Conservation (phyloP, 495 filamentous ascomycete genomes). For the Penicillium robsamsonii region DNA sequence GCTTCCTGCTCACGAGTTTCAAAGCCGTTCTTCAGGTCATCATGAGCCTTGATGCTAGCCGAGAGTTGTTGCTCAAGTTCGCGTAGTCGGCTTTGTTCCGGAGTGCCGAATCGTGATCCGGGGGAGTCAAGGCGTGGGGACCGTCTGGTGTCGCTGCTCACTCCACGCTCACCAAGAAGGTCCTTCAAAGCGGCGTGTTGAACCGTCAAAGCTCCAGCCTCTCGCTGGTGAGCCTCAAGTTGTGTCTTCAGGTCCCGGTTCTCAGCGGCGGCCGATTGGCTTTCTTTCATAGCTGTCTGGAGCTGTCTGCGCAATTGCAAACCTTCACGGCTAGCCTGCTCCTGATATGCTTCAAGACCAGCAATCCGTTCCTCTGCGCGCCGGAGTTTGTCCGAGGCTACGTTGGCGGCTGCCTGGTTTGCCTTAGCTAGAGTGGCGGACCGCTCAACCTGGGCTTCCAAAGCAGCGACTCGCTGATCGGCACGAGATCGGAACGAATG, state of each 20-base stretch:
- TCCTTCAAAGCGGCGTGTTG: constrained; percentile 91
- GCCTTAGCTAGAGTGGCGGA: constrained; percentile 78
- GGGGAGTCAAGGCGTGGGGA: constrained; percentile 63
- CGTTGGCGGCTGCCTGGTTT: constrained; percentile 87
- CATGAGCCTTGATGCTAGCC: constrained; percentile 71
- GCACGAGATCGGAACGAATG: constrained; percentile 53
- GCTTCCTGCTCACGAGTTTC: constrained; percentile 80
- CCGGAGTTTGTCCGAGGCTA: constrained; percentile 81
- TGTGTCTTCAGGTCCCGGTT: constrained; percentile 77
- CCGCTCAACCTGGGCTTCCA: constrained; percentile 75
- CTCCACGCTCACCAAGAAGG: constrained; percentile 81
- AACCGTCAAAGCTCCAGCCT: constrained; percentile 84
- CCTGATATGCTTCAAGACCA: constrained; percentile 92
- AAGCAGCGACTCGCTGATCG: constrained; percentile 70
- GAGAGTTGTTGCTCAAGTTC: constrained; percentile 91
- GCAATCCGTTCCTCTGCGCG: constrained; percentile 95
- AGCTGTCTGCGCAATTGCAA: constrained; percentile 85
- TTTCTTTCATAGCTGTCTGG: constrained; percentile 76
- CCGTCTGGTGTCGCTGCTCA: constrained; percentile 58
- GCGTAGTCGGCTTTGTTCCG: constrained; percentile 75
- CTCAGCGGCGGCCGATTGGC: constrained; percentile 68
- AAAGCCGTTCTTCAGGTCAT: constrained; percentile 73
- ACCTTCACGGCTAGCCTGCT: constrained; percentile 90
- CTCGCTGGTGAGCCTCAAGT: constrained; percentile 78
- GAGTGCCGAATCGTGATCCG: constrained; percentile 71